phyloP scores from a whole-genome alignment of 352 stramenopile species.

The Pythium apleroticum region DNA sequence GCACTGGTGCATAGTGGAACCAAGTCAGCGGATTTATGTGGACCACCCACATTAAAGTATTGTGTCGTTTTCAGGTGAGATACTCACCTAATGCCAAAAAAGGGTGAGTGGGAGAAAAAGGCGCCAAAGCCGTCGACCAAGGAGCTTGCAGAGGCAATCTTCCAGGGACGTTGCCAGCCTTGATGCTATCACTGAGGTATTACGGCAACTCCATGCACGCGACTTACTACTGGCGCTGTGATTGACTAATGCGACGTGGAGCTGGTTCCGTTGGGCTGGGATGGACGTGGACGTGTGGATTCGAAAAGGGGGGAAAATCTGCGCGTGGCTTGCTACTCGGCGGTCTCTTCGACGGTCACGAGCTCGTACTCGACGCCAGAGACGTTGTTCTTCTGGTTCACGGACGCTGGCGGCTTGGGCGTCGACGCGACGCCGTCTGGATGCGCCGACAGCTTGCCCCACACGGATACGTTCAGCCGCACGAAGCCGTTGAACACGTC shows the following conservation, averaged over 20 bases:
- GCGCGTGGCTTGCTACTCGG: conserved; percentile 29
- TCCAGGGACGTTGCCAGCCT: no score
- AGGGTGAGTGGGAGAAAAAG: conserved; percentile 4
- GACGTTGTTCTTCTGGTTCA: conserved; percentile 72
- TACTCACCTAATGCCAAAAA: neutral
- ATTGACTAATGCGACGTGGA: no score
- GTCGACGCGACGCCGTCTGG: conserved; percentile 78
- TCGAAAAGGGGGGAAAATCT: neutral
- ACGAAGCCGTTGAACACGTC: conserved; percentile 88
- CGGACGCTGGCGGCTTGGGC: conserved; percentile 40
- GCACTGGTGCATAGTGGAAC: neutral
- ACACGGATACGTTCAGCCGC: conserved; percentile 83
- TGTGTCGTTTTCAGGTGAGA: neutral
- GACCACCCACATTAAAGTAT: neutral
- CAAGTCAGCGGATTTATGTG: conserved; percentile 6
- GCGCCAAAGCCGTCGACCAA: neutral
- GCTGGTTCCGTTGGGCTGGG: neutral
- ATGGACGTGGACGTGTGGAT: neutral
- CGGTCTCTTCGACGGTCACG: conserved; percentile 63
- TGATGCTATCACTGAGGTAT: no score
- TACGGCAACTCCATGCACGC: no score
- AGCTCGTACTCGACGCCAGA: conserved; percentile 85
- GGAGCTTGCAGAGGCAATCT: no score
- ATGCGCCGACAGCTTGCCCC: conserved; percentile 74
- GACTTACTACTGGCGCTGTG: no score